Conservation (phyloP, 2,329 filamentous ascomycete species). For the Exophiala lecanii-corni region DNA sequence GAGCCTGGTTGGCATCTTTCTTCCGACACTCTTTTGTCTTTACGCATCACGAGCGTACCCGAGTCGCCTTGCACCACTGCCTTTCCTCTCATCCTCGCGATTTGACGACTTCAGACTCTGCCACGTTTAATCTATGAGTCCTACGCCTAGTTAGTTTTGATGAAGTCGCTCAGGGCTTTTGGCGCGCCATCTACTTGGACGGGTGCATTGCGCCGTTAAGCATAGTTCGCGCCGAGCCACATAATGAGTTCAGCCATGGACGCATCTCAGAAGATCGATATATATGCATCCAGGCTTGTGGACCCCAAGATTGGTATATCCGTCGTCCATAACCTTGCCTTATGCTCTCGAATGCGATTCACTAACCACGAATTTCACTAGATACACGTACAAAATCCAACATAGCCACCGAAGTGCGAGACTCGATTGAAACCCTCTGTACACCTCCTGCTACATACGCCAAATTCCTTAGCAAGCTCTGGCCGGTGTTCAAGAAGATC, state of each 20-base stretch:
- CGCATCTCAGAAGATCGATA: constrained; percentile 38
- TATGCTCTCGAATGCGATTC: too few species aligned
- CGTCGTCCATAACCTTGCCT: constrained; percentile 12
- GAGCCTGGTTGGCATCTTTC: too few species aligned
- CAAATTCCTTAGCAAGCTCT: constrained; percentile 76
- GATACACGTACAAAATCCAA: constrained; percentile 78
- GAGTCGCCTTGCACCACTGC: too few species aligned
- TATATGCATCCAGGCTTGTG: constrained; percentile 46
- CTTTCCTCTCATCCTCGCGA: too few species aligned
- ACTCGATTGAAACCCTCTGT: constrained; percentile 80
- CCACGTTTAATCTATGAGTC: too few species aligned
- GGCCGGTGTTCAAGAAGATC: constrained; percentile 84
- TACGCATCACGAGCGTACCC: too few species aligned
- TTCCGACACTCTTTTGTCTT: too few species aligned
- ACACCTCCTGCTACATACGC: constrained; percentile 71
- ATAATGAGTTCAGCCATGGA: constrained; percentile 22
- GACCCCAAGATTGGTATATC: constrained; percentile 46
- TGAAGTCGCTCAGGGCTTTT: constrained; percentile 14
- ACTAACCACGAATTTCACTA: constrained; percentile 35
- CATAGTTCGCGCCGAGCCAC: background rate
- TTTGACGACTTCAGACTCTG: too few species aligned
- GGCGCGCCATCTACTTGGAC: constrained; percentile 5
- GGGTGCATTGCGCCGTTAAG: background rate
- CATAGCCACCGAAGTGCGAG: constrained; percentile 78
- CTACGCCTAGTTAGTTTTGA: too few species aligned